Percentiles rank a stretch among this genome's conserved stretches.
phyloP scores from a whole-genome alignment of 257 asterid genomes.

The Forsythia viridissima region DNA sequence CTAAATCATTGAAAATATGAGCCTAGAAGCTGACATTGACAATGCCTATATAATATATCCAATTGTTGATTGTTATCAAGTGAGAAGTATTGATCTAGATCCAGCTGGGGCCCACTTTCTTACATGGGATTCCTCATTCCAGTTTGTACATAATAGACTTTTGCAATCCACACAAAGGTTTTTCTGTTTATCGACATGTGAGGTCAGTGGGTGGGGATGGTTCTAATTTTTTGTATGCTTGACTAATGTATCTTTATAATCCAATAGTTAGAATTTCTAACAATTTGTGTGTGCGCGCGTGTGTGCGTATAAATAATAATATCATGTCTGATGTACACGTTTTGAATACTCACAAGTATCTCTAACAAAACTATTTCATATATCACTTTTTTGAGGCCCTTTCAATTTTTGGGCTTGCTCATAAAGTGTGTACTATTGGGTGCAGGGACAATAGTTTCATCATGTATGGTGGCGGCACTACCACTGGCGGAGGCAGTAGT shows the following conservation, averaged over 20 bases:
- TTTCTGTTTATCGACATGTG: not conserved
- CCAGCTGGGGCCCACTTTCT: slow-evolving; percentile 1
- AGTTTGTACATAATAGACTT: slow-evolving; percentile 16
- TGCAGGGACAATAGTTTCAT: slow-evolving; percentile 63
- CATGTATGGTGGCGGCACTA: slow-evolving; percentile 61
- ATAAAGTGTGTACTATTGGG: not conserved
- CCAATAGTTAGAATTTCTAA: too few species aligned
- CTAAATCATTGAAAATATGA: not conserved
- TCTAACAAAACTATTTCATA: not conserved
- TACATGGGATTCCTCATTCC: not conserved
- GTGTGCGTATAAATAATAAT: too few species aligned
- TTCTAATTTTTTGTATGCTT: too few species aligned
- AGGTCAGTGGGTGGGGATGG: not conserved
- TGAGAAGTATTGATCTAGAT: not conserved
- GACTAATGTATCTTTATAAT: too few species aligned
- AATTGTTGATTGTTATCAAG: not conserved
- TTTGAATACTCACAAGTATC: too few species aligned
- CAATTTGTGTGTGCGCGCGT: too few species aligned
- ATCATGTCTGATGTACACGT: not conserved
- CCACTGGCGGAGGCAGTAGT: slow-evolving; percentile 26
- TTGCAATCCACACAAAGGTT: not conserved
- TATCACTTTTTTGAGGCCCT: not conserved
- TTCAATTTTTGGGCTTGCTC: not conserved
- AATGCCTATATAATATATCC: too few species aligned
- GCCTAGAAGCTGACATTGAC: not conserved